Base-by-base conservation (phyloP, 139 green algal species). In the Chlorella sp. region DNA sequence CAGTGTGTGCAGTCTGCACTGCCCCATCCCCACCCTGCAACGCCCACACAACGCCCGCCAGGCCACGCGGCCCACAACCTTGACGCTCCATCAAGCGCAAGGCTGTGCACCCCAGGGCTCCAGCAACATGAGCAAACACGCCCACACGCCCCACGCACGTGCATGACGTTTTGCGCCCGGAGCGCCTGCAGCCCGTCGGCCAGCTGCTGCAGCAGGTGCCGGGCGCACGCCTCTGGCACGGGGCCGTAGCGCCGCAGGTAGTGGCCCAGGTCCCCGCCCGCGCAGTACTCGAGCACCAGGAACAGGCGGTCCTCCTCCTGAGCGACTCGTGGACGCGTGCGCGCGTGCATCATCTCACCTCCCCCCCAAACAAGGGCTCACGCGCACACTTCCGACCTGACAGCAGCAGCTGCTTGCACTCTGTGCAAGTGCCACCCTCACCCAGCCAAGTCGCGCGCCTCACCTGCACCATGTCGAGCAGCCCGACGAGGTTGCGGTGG, bases 241-340 rank as follows among this genome's bases (percentile, higher is more conserved):
- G 72, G 78, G 2, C 82, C 74, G 34, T 85, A 85, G 23, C 77
- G 76, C 4, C 72, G 62, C 17, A 99, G 85, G 66, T 91, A 91
- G 55, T 91, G 77, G 0, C 84, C 87, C 64, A 99, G 73, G 86
- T 99, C 94, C 0, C 95, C 95, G 14, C 94, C 95, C 24, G 50
- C 82, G 71, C 94, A 98, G 73, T 88, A 98, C 82, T 99, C 95
- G 59, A 98, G 89, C 3, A 98, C 83, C 29, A 99, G 77, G 72
- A 85, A 97, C 35, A 98, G 80, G 3, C 77, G 79, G 17, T 75
- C 75, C 20, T 64, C 69, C 35, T 87, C 82, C 88, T 90, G 79
- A 49, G 69, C 17, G 31, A 5, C n/a, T n/a, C n/a, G 49, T 59
- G 49, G 10, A 17, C 17, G 49, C 17, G 49, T 59, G 49, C 49